Conservation (phyloP, 208 protist species). For the Porcisia deanei region DNA sequence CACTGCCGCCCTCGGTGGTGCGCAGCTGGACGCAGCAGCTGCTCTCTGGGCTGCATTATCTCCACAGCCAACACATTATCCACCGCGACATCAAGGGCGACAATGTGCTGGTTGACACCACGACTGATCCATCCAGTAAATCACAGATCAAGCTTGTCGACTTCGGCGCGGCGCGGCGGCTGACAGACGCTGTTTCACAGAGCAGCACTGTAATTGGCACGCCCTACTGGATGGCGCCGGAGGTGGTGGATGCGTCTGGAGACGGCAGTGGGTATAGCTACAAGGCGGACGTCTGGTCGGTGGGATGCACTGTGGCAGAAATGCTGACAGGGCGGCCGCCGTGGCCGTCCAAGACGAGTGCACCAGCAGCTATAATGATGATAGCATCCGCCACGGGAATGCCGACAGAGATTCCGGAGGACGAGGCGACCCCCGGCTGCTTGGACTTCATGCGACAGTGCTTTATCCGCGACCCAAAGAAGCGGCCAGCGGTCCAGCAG, state of each 20-base stretch:
- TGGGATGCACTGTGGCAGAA: slow-evolving; percentile 92
- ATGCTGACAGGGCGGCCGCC: slow-evolving; percentile 93
- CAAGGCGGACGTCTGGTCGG: slow-evolving; percentile 94
- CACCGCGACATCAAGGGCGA: slow-evolving; percentile 94
- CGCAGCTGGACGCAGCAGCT: slow-evolving; percentile 90
- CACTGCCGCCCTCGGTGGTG: slow-evolving; percentile 77
- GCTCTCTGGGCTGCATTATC: slow-evolving; percentile 80
- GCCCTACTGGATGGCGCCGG: slow-evolving; percentile 95
- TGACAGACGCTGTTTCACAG: slow-evolving; percentile 84
- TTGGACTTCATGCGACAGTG: slow-evolving; percentile 85
- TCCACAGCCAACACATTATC: slow-evolving; percentile 91
- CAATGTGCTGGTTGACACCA: slow-evolving; percentile 90
- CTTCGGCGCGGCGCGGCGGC: slow-evolving; percentile 83
- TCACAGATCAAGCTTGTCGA: slow-evolving; percentile 92
- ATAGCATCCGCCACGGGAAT: slow-evolving; percentile 75
- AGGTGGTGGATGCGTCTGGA: slow-evolving; percentile 79
- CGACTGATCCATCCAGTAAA: slow-evolving; percentile 44
- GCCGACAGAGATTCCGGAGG: slow-evolving; percentile 82
- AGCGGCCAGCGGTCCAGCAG: slow-evolving; percentile 85
- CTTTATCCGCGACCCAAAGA: slow-evolving; percentile 72
- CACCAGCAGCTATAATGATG: slow-evolving; percentile 88
- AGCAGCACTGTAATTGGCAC: slow-evolving; percentile 91
- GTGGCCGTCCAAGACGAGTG: slow-evolving; percentile 82
- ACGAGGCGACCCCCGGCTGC: slow-evolving; percentile 77
- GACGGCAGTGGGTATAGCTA: slow-evolving; percentile 77